Percentiles rank a stretch among this genome's conserved stretches.
Conservation (phyloP, 108 stramenopile genomes). For the Skeletonema costatum region DNA sequence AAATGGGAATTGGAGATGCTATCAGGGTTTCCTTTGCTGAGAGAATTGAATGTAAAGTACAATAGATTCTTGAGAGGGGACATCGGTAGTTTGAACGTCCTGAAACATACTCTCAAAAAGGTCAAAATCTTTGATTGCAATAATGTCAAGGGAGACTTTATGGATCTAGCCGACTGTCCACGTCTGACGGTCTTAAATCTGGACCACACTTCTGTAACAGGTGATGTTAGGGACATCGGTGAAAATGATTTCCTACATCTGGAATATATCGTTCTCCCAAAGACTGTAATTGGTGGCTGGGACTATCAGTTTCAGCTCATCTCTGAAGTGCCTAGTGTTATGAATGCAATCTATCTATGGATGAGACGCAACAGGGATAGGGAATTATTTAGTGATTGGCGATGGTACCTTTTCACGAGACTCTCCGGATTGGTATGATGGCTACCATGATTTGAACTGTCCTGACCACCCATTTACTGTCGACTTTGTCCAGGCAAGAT, state of each 20-base stretch:
- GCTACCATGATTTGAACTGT: no score
- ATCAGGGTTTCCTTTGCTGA: background rate
- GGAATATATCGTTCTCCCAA: background rate
- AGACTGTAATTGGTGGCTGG: no score
- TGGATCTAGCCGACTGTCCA: constrained; percentile 17
- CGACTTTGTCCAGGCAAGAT: no score
- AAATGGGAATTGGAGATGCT: background rate
- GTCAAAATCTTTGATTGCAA: background rate
- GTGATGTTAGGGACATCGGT: background rate
- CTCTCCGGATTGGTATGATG: no score
- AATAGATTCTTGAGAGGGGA: background rate
- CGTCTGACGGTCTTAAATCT: background rate
- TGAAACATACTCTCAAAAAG: background rate
- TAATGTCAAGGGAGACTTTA: background rate
- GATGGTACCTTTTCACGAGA: no score
- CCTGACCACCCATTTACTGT: no score
- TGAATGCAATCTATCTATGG: no score
- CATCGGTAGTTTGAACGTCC: background rate
- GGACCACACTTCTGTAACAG: background rate
- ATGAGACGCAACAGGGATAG: no score
- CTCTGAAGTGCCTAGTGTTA: no score
- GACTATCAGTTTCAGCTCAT: no score
- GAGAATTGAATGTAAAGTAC: background rate
- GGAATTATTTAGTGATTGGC: no score
- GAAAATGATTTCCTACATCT: background rate